Conservation (phyloP, 139 green algal species). For the Coelastrella sp. region DNA sequence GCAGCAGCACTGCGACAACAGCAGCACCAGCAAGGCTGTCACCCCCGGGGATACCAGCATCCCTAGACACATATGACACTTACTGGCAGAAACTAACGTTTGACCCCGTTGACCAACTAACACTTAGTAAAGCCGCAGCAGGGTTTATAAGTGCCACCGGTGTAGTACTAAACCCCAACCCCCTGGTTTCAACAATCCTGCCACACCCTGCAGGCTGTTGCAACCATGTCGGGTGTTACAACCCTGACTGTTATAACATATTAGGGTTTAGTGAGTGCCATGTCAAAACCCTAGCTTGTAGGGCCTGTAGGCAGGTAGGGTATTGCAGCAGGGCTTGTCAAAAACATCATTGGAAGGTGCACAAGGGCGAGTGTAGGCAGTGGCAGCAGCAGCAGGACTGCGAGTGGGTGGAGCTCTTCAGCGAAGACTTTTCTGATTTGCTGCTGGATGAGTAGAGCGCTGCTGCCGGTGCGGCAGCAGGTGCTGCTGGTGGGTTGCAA, state of each 20-base stretch:
- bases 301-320: background rate
- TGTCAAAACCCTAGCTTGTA: slow-evolving; percentile 6
- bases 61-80: slow-evolving; percentile 20
- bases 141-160: background rate
- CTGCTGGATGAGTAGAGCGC: too few relatives aligned
- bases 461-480: too few relatives aligned
- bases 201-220: background rate
- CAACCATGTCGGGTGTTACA: background rate
- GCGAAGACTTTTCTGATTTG: background rate
- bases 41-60: background rate
- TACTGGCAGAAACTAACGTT: slow-evolving; percentile 13
- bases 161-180: background rate
- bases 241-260: slow-evolving; percentile 21
- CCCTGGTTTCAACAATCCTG: too few relatives aligned
- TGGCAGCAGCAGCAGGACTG: slow-evolving; percentile 26
- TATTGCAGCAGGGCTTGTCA: slow-evolving; percentile 35
- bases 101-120: background rate
- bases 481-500: too few relatives aligned
- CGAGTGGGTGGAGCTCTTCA: slow-evolving; percentile 9
- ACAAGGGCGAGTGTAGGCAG: background rate
- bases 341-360: background rate
- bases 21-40: background rate
- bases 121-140: background rate
- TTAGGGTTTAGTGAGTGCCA: slow-evolving; percentile 2
- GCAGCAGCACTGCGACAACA: background rate